A percentile compares a stretch with the other conserved stretches of the same genome.
Conservation (phyloP, 2,329 filamentous ascomycete genomes). For the Apiospora arundinis region DNA sequence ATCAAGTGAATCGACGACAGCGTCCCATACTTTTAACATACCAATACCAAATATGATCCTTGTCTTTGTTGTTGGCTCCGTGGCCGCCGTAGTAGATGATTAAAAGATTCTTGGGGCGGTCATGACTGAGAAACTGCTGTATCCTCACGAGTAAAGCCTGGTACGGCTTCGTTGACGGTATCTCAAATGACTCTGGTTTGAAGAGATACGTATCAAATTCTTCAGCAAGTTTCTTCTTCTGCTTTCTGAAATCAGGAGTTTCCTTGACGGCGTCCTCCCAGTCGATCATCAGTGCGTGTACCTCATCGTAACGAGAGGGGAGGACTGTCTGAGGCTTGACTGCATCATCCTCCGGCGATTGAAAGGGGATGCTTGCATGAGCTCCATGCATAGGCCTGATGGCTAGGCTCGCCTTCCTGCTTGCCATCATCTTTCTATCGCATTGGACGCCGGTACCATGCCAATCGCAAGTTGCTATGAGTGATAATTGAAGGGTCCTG, state of each 20-base stretch:
- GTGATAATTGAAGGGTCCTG: background rate
- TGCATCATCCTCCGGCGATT: no score
- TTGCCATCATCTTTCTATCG: background rate
- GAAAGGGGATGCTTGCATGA: background rate
- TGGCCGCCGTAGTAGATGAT: no score
- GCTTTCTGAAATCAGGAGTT: background rate
- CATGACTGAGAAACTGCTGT: background rate
- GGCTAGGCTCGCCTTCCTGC: background rate
- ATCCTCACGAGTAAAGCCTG: background rate
- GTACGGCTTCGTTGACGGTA: background rate
- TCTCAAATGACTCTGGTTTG: background rate
- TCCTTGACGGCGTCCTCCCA: background rate
- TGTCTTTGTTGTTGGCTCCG: no score
- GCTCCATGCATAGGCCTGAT: background rate
- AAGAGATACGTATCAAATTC: background rate
- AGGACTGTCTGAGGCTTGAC: background rate
- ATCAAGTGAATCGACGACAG: no score
- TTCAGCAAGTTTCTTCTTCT: background rate
- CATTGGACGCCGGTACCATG: no score
- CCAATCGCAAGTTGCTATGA: background rate
- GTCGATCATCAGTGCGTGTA: background rate
- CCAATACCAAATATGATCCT: no score
- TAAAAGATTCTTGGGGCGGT: background rate
- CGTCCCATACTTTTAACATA: no score
- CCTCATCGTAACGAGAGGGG: background rate